Base-by-base conservation (phyloP, 2,329 filamentous ascomycete species). In the Alternaria novae-zelandiae region DNA sequence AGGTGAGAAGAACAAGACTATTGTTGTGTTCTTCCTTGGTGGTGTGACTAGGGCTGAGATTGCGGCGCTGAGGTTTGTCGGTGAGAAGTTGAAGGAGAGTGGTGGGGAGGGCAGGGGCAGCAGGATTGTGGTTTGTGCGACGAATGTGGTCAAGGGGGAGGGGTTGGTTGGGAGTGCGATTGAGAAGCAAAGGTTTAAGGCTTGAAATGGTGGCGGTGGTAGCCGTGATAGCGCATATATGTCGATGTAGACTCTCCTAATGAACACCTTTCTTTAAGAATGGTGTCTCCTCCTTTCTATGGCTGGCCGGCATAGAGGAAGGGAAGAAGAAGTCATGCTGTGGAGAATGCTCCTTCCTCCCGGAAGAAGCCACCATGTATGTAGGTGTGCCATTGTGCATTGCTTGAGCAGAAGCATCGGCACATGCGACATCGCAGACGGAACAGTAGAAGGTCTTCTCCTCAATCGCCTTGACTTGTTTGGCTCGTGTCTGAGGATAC, bases 1-100 rank as follows among this genome's bases (percentile, higher is more conserved):
- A 17, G 70, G 69, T 7, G 78, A 79, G 59, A 71, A 57, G 23
- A 87, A 87, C 20, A 97, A 97, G 83, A 95, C 92, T 0, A 91
- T 97, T 1, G 92, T 97, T 75, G 90, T 99, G n/a, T 97, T 98
- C 71, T 98, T 98, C 81, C 83, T 99, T 17, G 96, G 96, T n/a
- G 96, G 96, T 2, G 92, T 99, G 59, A 97, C 94, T 0, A 97
- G 96, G 76, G 95, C 96, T 0, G 96, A 99, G 81, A 95, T 99
- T 78, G 94, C 96, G 44, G 96, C 96, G 20, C 79, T 99, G 76
- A 87, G 96, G 58, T 98, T 97, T 77, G 91, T 99, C 70, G 93
- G 92, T 10, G 89, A 89, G 76, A 90, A 95, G 79, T 65, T 85
- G 62, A 79, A 69, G 90, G 96, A 88, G 87, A 92, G 84, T 66